phyloP scores from a whole-genome alignment of 768 basidiomycete genomes.

The Austroboletus eburneus region DNA sequence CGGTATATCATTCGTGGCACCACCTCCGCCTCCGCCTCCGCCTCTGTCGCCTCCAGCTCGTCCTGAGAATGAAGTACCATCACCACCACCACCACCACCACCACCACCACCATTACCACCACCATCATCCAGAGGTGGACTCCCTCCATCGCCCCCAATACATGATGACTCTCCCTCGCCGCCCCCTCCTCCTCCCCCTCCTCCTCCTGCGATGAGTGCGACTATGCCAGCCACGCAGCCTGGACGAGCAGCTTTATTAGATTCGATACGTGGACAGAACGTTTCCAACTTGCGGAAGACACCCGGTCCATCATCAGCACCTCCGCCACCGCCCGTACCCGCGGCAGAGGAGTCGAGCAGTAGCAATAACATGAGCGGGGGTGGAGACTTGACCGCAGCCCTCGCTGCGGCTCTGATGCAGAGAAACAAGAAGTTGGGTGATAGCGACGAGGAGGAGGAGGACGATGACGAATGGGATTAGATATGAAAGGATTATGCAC shows the following conservation, averaged over 20 bases:
- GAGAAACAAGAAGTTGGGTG: slow-evolving; percentile 83
- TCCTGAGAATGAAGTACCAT: slow-evolving; percentile 14
- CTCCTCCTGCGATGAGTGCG: slow-evolving; percentile 30
- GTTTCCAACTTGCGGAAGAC: slow-evolving; percentile 66
- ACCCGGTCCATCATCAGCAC: slow-evolving; percentile 25
- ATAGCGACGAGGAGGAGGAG: slow-evolving; percentile 78
- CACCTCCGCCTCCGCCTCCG: slow-evolving; percentile 35
- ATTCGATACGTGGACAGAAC: slow-evolving; percentile 80
- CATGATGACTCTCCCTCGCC: too few relatives aligned
- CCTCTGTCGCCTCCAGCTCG: slow-evolving; percentile 34
- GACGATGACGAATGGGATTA: slow-evolving; percentile 65
- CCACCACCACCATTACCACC: slow-evolving; percentile 38
- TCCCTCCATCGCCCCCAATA: slow-evolving; percentile 32
- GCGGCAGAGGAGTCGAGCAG: slow-evolving; percentile 30
- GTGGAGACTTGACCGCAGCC: slow-evolving; percentile 76
- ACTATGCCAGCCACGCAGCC: slow-evolving; percentile 46
- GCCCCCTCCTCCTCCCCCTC: slow-evolving; percentile 37
- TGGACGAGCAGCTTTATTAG: slow-evolving; percentile 64
- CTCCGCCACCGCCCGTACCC: slow-evolving; percentile 33
- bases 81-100: slow-evolving; percentile 36
- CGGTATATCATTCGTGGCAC: slow-evolving; percentile 34
- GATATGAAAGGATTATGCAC: slow-evolving; percentile 7
- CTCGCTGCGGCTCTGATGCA: slow-evolving; percentile 79
- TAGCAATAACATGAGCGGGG: slow-evolving; percentile 35
- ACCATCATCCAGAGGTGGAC: slow-evolving; percentile 34